A percentile compares a stretch with the other conserved stretches of the same genome.
phyloP scores from a whole-genome alignment of 768 basidiomycete species.

The Holtermannia corniformis region DNA sequence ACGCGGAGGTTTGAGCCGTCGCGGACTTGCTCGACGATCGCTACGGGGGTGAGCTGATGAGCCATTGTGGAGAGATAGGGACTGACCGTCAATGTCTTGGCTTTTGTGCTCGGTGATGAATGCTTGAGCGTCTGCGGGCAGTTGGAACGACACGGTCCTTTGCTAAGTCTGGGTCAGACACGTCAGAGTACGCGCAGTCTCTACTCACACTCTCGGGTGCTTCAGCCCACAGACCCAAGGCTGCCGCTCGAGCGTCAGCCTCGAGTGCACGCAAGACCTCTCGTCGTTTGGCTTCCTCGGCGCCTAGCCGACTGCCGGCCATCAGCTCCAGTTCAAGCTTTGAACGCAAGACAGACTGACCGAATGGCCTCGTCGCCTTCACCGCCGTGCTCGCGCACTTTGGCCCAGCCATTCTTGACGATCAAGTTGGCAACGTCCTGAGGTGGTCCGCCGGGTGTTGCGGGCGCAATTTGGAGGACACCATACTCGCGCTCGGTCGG shows the following conservation, averaged over 20 bases:
- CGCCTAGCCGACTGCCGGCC: constrained; percentile 34
- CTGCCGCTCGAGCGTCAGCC: constrained; percentile 34
- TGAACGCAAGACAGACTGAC: constrained; percentile 8
- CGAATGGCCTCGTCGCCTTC: constrained; percentile 47
- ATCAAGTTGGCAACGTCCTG: constrained; percentile 43
- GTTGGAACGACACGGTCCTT: constrained; percentile 64
- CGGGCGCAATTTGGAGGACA: constrained; percentile 33
- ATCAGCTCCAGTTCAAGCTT: background rate
- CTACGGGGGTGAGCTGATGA: constrained; percentile 46
- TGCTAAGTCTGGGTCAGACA: constrained; percentile 48
- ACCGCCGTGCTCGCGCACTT: constrained; percentile 60
- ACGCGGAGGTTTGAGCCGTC: constrained; percentile 86
- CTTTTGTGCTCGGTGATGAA: constrained; percentile 89
- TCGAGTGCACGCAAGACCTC: constrained; percentile 47
- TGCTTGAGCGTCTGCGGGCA: constrained; percentile 80
- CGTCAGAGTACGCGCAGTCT: background rate
- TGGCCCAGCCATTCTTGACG: constrained; percentile 86
- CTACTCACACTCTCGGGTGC: constrained; percentile 36
- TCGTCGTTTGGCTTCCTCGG: constrained; percentile 73
- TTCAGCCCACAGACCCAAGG: constrained; percentile 68
- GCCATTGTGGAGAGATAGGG: background rate
- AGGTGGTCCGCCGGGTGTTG: constrained; percentile 36
- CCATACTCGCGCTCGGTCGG: constrained; percentile 35
- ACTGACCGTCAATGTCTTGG: constrained; percentile 71
- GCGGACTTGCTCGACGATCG: constrained; percentile 84